Evolutionary conservation across 768 basidiomycete genomes (phyloP).

Genomic region (Podaxis rugospora): DNA sequence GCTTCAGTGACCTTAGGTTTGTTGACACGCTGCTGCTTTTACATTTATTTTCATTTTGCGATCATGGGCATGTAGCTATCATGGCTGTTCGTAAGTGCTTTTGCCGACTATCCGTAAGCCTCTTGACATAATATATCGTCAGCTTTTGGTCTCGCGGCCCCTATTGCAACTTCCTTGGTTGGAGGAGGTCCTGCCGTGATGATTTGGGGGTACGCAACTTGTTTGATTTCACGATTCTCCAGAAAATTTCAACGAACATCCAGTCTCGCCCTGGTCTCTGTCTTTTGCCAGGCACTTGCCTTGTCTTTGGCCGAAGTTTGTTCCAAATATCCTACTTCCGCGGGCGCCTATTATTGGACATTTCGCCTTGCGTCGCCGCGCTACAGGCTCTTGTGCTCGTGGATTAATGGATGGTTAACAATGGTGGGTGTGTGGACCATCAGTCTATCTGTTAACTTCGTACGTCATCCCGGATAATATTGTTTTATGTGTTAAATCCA

Average conservation of each 20-base stretch:
- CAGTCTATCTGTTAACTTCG: constrained; percentile 63
- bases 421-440: constrained; percentile 68
- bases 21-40: not conserved
- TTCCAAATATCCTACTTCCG: constrained; percentile 57
- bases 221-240: not conserved
- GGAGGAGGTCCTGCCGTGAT: constrained; percentile 54
- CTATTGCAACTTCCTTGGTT: constrained; percentile 50
- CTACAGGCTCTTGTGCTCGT: constrained; percentile 48
- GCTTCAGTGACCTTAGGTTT: constrained; percentile 45
- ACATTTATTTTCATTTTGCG: not conserved
- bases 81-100: constrained; percentile 54
- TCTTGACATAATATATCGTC: not conserved
- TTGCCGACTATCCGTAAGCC: not conserved
- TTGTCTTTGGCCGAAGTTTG: constrained; percentile 56
- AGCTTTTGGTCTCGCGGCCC: constrained; percentile 56
- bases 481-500: not conserved
- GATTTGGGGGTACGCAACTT: constrained; percentile 47
- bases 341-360: constrained; percentile 65
- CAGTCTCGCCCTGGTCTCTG: constrained; percentile 50
- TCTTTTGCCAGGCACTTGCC: constrained; percentile 43
- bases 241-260: not conserved
- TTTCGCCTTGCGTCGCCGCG: constrained; percentile 53
- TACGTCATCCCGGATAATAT: constrained; percentile 19
- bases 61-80: constrained; percentile 34
- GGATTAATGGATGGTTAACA: constrained; percentile 69